Percentiles rank a stretch among this genome's conserved stretches.
These are phyloP conservation scores for Camillea tinctor DNA, from an alignment of 2,329 filamentous ascomycete species.

Conservation along the genomic window DNA sequence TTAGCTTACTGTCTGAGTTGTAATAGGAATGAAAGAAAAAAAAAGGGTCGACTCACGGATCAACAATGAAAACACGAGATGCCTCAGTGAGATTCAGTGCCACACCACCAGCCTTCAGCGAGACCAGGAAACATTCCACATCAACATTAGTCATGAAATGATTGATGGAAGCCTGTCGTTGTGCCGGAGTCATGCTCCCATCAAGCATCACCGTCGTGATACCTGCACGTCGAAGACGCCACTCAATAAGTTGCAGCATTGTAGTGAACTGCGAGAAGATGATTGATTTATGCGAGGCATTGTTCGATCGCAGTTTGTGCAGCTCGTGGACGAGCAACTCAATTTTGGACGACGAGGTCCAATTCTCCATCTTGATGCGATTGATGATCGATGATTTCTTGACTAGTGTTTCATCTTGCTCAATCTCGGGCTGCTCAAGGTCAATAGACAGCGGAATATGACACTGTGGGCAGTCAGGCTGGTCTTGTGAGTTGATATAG, in stretches of 20 bases:
- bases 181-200: slow-evolving; percentile 92
- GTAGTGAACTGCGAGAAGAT: slow-evolving; percentile 97
- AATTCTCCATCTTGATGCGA: slow-evolving; percentile 97
- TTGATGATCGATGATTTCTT: slow-evolving; percentile 99
- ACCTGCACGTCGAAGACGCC: slow-evolving; percentile 92
- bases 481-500: slow-evolving; percentile 76
- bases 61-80: slow-evolving; percentile 91
- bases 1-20: not conserved
- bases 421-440: slow-evolving; percentile 90
- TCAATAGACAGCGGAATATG: slow-evolving; percentile 90
- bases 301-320: slow-evolving; percentile 87
- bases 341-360: slow-evolving; percentile 98
- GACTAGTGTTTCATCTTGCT: slow-evolving; percentile 80
- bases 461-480: slow-evolving; percentile 82
- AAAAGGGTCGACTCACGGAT: slow-evolving; percentile 66
- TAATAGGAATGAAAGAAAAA: too few relatives aligned
- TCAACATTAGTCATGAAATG: slow-evolving; percentile 95
- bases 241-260: slow-evolving; percentile 96
- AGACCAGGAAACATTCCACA: slow-evolving; percentile 94
- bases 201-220: slow-evolving; percentile 99
- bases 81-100: slow-evolving; percentile 95
- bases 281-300: slow-evolving; percentile 92
- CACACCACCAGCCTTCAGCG: slow-evolving; percentile 92
- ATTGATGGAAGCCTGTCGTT: slow-evolving; percentile 90
- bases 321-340: slow-evolving; percentile 94